Evolutionary conservation across 768 basidiomycete species (phyloP).

Genomic region (Naematelia encephala): DNA sequence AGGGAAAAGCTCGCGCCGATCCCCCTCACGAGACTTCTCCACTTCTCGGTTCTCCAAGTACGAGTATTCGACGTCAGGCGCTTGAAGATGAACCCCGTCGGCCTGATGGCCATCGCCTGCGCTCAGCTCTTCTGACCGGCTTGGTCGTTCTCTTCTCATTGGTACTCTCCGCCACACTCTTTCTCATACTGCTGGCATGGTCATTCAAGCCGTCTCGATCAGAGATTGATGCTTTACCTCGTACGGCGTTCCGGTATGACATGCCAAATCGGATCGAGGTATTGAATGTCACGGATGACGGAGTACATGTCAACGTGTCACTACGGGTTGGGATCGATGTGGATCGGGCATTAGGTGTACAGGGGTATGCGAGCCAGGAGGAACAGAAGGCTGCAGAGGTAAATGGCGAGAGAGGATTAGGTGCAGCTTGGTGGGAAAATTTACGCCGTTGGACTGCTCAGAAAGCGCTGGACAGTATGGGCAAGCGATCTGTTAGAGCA

Average conservation of each 20-base stretch:
- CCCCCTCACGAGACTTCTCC: conserved; percentile 13
- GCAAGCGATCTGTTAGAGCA: conserved; percentile 14
- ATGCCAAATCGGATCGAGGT: conserved; percentile 35
- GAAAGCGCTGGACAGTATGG: conserved; percentile 7
- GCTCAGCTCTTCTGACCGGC: conserved; percentile 21
- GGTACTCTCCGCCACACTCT: conserved; percentile 22
- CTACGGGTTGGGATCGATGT: conserved; percentile 43
- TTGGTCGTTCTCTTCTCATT: conserved; percentile 30
- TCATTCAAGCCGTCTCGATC: conserved; percentile 39
- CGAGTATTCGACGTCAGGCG: conserved; percentile 1
- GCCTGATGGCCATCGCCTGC: background rate
- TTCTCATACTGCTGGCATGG: conserved; percentile 30
- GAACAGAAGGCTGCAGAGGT: conserved; percentile 15
- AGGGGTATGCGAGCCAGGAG: conserved; percentile 8
- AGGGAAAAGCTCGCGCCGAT: conserved; percentile 14
- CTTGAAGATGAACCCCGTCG: background rate
- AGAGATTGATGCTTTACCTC: conserved; percentile 30
- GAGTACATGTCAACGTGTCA: conserved; percentile 36
- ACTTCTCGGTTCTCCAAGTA: conserved; percentile 16
- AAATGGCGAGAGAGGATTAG: conserved; percentile 29
- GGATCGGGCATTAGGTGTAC: conserved; percentile 39
- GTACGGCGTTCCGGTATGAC: conserved; percentile 36
- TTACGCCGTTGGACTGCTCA: conserved; percentile 30
- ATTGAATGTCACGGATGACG: conserved; percentile 44
- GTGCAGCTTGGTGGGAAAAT: conserved; percentile 44